These are phyloP conservation scores for Tripterygium wilfordii DNA, from an alignment of 177 flowering plant species.

Conservation along the genomic window DNA sequence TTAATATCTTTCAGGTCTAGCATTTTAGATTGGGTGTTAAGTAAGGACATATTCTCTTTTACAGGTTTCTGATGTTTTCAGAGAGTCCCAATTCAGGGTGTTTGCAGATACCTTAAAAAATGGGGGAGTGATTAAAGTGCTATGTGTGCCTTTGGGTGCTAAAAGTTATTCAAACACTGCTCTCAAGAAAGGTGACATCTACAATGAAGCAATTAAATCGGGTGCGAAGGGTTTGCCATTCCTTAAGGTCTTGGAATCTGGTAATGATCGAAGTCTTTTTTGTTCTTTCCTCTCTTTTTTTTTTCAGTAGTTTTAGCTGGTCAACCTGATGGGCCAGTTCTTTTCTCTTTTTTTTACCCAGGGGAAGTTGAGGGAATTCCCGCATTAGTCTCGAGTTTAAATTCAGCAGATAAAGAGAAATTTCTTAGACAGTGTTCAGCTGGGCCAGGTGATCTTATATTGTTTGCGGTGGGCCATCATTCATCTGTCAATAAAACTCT, in stretches of 20 bases:
- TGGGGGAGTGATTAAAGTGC: slow-evolving; percentile 71
- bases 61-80: slow-evolving; percentile 76
- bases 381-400: slow-evolving; percentile 68
- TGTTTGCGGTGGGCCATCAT: slow-evolving; percentile 76
- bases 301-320: no score
- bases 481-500: slow-evolving; percentile 75
- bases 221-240: slow-evolving; percentile 96
- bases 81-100: slow-evolving; percentile 66
- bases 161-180: slow-evolving; percentile 76
- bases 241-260: slow-evolving; percentile 73
- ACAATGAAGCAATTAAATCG: slow-evolving; percentile 77
- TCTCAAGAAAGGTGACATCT: slow-evolving; percentile 85
- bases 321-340: no score
- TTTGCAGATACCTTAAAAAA: slow-evolving; percentile 63
- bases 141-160: slow-evolving; percentile 79
- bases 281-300: neutral
- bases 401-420: slow-evolving; percentile 32
- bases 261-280: slow-evolving; percentile 26
- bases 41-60: slow-evolving; percentile 1
- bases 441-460: slow-evolving; percentile 74
- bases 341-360: slow-evolving; percentile 13
- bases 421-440: slow-evolving; percentile 56
- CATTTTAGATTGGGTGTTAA: neutral
- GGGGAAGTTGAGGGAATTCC: slow-evolving; percentile 81
- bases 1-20: neutral